A percentile compares a stretch with the other conserved stretches of the same genome.
These are phyloP conservation scores for Puccinia polysora DNA, from an alignment of 1,284 basidiomycete genomes.

Conservation along the genomic window DNA sequence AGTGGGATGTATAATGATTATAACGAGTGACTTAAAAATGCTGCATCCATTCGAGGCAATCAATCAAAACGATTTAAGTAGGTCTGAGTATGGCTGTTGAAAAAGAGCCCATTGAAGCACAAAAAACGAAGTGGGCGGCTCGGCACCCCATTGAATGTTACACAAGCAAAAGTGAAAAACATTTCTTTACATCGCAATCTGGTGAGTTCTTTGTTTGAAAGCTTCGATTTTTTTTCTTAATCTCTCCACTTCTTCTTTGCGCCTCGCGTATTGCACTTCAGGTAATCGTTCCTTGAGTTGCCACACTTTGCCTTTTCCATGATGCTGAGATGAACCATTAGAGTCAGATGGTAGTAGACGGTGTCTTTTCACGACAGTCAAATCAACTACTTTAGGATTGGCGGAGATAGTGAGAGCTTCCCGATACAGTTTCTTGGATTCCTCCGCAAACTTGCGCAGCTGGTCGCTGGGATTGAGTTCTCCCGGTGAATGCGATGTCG, in stretches of 20 bases:
- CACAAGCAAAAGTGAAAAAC: no score
- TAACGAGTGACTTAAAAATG: no score
- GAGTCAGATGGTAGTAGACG: not conserved
- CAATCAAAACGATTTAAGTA: no score
- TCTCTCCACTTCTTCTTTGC: slow-evolving; percentile 31
- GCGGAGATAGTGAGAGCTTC: slow-evolving; percentile 31
- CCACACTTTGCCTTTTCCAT: slow-evolving; percentile 12
- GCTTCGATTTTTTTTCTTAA: slow-evolving; percentile 33
- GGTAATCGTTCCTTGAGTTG: slow-evolving; percentile 37
- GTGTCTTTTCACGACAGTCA: slow-evolving; percentile 26
- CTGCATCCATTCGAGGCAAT: no score
- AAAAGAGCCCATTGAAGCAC: no score
- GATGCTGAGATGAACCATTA: not conserved
- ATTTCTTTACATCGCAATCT: no score
- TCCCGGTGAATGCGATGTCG: not conserved
- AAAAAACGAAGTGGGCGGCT: no score
- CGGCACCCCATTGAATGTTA: no score
- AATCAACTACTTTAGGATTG: slow-evolving; percentile 29
- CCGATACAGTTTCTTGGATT: slow-evolving; percentile 27
- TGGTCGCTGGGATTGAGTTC: slow-evolving; percentile 2
- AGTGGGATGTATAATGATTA: no score
- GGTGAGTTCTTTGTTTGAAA: slow-evolving; percentile 19
- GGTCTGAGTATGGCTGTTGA: no score
- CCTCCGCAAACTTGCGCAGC: slow-evolving; percentile 19
- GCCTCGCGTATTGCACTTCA: slow-evolving; percentile 25